A percentile compares a stretch with the other conserved stretches of the same genome.
Evolutionary conservation across 306 rosid species (phyloP).

Genomic region (Cucurbita maxima): DNA sequence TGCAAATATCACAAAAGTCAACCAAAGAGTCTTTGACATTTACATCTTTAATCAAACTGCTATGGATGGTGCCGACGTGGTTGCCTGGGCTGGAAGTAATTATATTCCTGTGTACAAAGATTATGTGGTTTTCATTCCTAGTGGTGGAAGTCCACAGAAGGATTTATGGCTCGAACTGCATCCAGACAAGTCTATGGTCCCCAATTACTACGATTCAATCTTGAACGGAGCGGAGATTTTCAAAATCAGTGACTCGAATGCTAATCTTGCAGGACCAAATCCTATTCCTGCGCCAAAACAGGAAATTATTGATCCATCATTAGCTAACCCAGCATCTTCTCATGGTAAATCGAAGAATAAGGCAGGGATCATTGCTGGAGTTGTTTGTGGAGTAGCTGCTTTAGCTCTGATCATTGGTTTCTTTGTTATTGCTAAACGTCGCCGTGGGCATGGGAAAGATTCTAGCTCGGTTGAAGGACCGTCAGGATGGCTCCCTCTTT

Average conservation of each 20-base stretch:
- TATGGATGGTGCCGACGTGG: constrained; percentile 27
- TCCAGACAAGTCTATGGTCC: constrained; percentile 14
- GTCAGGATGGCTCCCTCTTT: constrained; percentile 97
- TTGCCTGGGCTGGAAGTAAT: constrained; percentile 20
- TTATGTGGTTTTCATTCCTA: constrained; percentile 47
- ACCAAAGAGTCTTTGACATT: constrained; percentile 60
- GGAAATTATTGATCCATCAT: constrained; percentile 29
- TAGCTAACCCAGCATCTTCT: constrained; percentile 23
- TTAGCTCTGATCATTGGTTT: constrained; percentile 40
- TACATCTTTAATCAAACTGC: constrained; percentile 64
- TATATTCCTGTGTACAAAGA: constrained; percentile 42
- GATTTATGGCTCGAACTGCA: constrained; percentile 65
- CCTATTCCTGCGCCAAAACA: constrained; percentile 53
- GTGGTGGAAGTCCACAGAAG: constrained; percentile 54
- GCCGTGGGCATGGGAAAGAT: constrained; percentile 39
- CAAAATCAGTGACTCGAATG: constrained; percentile 40
- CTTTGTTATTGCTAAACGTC: constrained; percentile 31
- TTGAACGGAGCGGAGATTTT: constrained; percentile 82
- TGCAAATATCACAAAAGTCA: constrained; percentile 11
- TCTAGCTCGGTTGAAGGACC: constrained; percentile 80
- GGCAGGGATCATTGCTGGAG: constrained; percentile 49
- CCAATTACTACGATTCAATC: constrained; percentile 39
- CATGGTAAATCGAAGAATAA: constrained; percentile 39
- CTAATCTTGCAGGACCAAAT: constrained; percentile 70
- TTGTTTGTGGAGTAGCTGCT: constrained; percentile 52